These are phyloP conservation scores for Metschnikowia corniflorae DNA, from an alignment of 805 yeast genomes.

Conservation along the genomic window DNA sequence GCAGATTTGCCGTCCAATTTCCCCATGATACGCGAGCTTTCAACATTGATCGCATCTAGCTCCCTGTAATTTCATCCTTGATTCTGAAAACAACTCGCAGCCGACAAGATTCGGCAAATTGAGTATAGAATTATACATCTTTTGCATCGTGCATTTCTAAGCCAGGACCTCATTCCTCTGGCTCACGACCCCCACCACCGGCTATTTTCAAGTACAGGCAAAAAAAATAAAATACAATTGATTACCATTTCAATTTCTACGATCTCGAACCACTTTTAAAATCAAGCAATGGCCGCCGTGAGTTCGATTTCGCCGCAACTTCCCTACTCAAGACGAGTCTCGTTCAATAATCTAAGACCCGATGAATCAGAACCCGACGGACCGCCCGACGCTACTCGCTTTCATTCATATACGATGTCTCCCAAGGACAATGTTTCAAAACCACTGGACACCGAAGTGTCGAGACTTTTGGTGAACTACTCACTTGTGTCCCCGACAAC, in stretches of 20 bases:
- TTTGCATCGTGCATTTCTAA: background rate
- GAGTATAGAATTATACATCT: too few species aligned
- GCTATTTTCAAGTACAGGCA: background rate
- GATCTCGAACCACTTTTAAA: background rate
- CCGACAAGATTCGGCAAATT: too few species aligned
- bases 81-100: too few species aligned
- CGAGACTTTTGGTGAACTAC: slow-evolving; percentile 19
- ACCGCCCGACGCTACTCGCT: slow-evolving; percentile 4
- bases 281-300: slow-evolving; percentile 7
- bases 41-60: background rate
- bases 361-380: slow-evolving; percentile 12
- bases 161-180: background rate
- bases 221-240: background rate
- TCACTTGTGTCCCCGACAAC: slow-evolving; percentile 9
- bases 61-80: too few species aligned
- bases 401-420: slow-evolving; percentile 7
- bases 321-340: slow-evolving; percentile 35
- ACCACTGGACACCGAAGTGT: slow-evolving; percentile 3
- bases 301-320: slow-evolving; percentile 3
- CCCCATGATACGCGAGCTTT: background rate
- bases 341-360: slow-evolving; percentile 42
- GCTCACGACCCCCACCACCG: background rate
- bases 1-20: background rate
- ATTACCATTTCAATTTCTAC: background rate
- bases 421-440: slow-evolving; percentile 1